Conservation (phyloP, 2,329 filamentous ascomycete species). For the Pseudopyrenochaeta lycopersici region DNA sequence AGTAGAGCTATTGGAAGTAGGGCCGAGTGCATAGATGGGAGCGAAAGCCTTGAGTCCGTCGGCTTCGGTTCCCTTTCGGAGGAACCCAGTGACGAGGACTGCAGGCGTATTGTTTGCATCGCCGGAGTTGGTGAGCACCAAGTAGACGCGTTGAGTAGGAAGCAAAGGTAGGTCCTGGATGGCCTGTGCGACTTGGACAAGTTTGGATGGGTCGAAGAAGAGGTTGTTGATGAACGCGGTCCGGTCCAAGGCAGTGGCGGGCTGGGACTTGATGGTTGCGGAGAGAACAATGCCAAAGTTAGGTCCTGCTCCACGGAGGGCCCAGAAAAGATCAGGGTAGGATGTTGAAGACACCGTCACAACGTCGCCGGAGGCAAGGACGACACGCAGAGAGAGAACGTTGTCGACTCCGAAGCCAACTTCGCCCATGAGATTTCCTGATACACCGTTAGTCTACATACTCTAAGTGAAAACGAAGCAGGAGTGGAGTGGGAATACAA, state of each 20-base stretch:
- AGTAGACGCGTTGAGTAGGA: conserved; percentile 48
- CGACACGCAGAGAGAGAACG: conserved; percentile 44
- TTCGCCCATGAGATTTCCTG: conserved; percentile 60
- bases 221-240: conserved; percentile 37
- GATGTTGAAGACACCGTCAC: conserved; percentile 37
- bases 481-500: neutral
- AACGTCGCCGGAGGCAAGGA: conserved; percentile 38
- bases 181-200: conserved; percentile 46
- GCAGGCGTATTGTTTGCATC: conserved; percentile 28
- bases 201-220: conserved; percentile 33
- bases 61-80: conserved; percentile 44
- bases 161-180: conserved; percentile 49
- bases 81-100: conserved; percentile 43
- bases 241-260: conserved; percentile 29
- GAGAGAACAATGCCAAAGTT: conserved; percentile 47
- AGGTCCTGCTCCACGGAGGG: conserved; percentile 47
- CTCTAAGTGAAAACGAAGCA: too few relatives aligned
- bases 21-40: conserved; percentile 47
- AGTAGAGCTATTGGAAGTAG: conserved; percentile 18
- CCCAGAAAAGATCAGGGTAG: conserved; percentile 47
- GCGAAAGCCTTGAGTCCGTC: conserved; percentile 46
- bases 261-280: conserved; percentile 50
- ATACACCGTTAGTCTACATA: neutral
- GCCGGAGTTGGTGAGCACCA: conserved; percentile 43
- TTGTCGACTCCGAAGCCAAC: conserved; percentile 65